Evolutionary conservation across 2,329 filamentous ascomycete genomes (phyloP).

Genomic region (Botrytis tulipae): DNA sequence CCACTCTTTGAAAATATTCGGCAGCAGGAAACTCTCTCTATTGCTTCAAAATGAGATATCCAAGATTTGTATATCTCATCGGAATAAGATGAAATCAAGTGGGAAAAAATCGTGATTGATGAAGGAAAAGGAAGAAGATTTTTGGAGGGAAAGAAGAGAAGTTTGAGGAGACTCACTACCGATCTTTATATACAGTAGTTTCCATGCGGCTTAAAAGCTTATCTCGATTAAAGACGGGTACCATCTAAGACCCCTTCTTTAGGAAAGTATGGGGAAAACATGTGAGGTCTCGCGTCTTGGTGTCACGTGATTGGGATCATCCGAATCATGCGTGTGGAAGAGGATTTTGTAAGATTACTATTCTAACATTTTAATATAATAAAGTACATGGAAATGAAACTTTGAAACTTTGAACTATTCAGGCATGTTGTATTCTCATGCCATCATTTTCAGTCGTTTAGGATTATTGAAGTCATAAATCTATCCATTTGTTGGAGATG

Average conservation of each 20-base stretch:
- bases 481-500: not conserved
- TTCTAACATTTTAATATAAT: not conserved
- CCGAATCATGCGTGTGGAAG: not conserved
- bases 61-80: not conserved
- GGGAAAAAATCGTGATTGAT: not conserved
- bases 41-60: not conserved
- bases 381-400: accelerated
- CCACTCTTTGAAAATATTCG: not conserved
- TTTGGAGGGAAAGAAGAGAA: not conserved
- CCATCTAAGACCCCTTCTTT: slow-evolving; percentile 15
- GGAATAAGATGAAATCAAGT: not conserved
- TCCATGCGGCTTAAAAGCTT: slow-evolving; percentile 32
- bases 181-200: slow-evolving; percentile 10
- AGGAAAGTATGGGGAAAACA: slow-evolving; percentile 18
- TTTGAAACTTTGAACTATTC: not conserved
- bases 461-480: not conserved
- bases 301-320: not conserved
- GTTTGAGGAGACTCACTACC: slow-evolving; percentile 19
- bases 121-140: not conserved
- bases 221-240: slow-evolving; percentile 19
- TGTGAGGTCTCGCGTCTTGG: not conserved
- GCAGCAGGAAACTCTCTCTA: not conserved
- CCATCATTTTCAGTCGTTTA: not conserved
- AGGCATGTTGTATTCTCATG: accelerated
- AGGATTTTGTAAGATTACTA: not conserved